A percentile compares a stretch with the other conserved stretches of the same genome.
phyloP scores from a whole-genome alignment of 495 filamentous ascomycete species.

The Apodospora peruviana region DNA sequence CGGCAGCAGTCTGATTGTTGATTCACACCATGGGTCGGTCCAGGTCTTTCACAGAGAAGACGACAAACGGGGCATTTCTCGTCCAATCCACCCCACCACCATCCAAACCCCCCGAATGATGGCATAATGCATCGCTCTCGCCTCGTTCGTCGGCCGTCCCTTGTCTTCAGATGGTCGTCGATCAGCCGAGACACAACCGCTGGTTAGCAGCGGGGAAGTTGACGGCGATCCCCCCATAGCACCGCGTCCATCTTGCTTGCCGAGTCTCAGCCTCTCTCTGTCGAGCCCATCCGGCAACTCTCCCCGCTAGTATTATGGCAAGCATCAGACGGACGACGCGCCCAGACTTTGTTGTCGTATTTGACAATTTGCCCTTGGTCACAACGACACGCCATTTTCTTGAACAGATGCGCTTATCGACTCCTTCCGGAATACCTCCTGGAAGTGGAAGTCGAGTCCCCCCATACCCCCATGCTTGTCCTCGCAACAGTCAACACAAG shows the following conservation, averaged over 20 bases:
- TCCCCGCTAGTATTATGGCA: too few species aligned
- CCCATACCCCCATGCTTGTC: neutral
- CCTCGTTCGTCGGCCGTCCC: neutral
- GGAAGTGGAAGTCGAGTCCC: slow-evolving; percentile 15
- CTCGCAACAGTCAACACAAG: slow-evolving; percentile 6
- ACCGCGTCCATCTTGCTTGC: neutral
- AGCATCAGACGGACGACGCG: too few species aligned
- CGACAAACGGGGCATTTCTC: too few species aligned
- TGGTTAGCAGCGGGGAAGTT: neutral
- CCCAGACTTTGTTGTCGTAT: too few species aligned
- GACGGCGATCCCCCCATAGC: slow-evolving; percentile 2
- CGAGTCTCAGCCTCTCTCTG: too few species aligned
- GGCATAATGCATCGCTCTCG: slow-evolving; percentile 6
- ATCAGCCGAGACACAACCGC: neutral
- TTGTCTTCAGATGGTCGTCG: neutral
- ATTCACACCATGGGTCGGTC: neutral
- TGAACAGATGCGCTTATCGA: too few species aligned
- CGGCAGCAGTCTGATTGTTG: neutral
- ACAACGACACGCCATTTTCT: too few species aligned
- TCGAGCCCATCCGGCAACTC: too few species aligned
- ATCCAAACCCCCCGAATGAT: too few species aligned
- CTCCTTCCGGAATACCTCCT: slow-evolving; percentile 12
- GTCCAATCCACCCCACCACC: too few species aligned
- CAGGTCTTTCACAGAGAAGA: too few species aligned
- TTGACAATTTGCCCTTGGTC: too few species aligned